Conservation (phyloP, 2,329 filamentous ascomycete species). For the Boeremia exigua region DNA sequence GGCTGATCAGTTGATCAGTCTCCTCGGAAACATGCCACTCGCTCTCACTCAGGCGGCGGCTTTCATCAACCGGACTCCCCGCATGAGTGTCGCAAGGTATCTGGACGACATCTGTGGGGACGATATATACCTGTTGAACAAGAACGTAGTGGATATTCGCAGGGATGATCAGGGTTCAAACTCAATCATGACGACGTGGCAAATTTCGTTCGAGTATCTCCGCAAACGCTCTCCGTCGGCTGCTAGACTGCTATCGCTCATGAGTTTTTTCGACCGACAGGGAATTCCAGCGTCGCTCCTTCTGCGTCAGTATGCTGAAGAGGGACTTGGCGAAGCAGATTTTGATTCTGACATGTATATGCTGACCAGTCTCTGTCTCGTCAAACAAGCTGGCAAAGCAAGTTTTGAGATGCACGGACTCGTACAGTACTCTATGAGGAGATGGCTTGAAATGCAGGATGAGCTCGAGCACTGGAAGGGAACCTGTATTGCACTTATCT, state of each 20-base stretch:
- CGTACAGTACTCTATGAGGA: constrained; percentile 24
- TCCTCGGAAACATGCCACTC: constrained; percentile 15
- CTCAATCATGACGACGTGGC: constrained; percentile 46
- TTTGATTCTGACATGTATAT: constrained; percentile 29
- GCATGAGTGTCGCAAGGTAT: constrained; percentile 6
- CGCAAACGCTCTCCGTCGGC: constrained; percentile 38
- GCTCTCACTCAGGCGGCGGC: constrained; percentile 15
- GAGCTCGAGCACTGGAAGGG: too few relatives aligned
- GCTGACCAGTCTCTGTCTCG: constrained; percentile 22
- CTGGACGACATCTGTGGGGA: not conserved
- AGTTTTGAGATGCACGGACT: constrained; percentile 29
- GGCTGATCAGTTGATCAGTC: not conserved
- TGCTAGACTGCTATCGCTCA: constrained; percentile 52
- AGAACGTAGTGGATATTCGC: not conserved
- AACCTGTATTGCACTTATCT: too few relatives aligned
- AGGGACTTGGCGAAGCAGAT: not conserved
- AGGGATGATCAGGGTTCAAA: constrained; percentile 11
- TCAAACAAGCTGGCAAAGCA: constrained; percentile 8
- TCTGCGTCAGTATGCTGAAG: constrained; percentile 12
- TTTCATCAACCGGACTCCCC: constrained; percentile 3
- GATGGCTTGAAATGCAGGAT: constrained; percentile 35
- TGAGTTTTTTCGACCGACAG: constrained; percentile 28
- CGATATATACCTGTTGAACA: not conserved
- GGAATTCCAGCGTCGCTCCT: constrained; percentile 32
- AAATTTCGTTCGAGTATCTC: constrained; percentile 46